Evolutionary conservation across 805 yeast genomes (phyloP), one percentile per base, ranked within the genome.

Genomic region (Cyberlindnera meyerae): DNA sequence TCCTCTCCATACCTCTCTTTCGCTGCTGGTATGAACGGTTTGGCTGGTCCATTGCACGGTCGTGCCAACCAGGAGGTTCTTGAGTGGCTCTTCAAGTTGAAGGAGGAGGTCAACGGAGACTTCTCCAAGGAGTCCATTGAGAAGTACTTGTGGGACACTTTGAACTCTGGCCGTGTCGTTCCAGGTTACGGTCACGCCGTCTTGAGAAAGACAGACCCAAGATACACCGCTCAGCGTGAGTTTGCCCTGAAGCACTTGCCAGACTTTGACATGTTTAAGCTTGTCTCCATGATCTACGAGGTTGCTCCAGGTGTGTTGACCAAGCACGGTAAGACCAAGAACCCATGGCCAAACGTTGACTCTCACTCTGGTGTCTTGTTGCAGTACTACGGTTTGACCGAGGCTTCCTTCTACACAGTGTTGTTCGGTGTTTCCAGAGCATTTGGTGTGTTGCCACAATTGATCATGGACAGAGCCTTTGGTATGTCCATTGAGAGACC

Each of bases 331-430:
- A 84, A 84, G 77, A 83, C 90, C 59, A 82, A 83, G 77, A 83
- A 83, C 77, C 93, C 93, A 67, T 83, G 88, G 88, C 93, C 94
- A 66, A 83, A 83, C 61, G 94, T 83, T 49, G 94, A 83, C 67
- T 81, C 93, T 37, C 87, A 81, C 68, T 82, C 90, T 34, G 94
- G 94, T 68, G 87, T 82, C 45, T 66, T 84, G 52, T 72, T 83
- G 64, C 89, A 83, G 66, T 79, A 84, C 75, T 83, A 83, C 69
- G 94, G 94, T 53, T 68, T 83, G 58, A 80, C 82, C 39, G 87
- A 83, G 71, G 78, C 77, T 54, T 75, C 84, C 29, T 84, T 80
- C 79, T 83, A 83, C 75, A 84, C 93, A 36, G 94, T 83, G 28
- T 67, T 83, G 60, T 83, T 83, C 63, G 93, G 90, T 71, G 93